Evolutionary conservation across 2,329 filamentous ascomycete species (phyloP), one percentile per base, ranked within the genome.

Genomic region (Chrysosporium queenslandicum): DNA sequence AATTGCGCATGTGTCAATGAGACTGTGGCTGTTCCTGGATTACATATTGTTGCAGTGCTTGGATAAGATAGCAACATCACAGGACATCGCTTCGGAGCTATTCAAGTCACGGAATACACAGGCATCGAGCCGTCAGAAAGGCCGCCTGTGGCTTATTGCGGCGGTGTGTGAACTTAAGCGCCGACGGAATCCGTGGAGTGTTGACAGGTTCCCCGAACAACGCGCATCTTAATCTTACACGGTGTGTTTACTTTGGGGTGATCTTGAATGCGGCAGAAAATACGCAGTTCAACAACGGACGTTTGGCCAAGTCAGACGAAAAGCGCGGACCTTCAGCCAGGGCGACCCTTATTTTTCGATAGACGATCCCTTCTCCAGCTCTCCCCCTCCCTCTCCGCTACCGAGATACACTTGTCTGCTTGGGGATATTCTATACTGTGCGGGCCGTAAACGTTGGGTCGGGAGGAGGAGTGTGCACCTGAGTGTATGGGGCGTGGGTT

Each of bases 401-500:
- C 8, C 25, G 25, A 2, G n/a, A 27, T 21, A 40, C 14, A 9
- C n/a, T n/a, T n/a, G n/a, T n/a, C n/a, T n/a, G n/a, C n/a, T n/a
- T n/a, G n/a, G n/a, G n/a, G n/a, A n/a, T n/a, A n/a, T n/a, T n/a
- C n/a, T 14, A 27, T 1, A 16, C 14, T 40, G 34, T 16, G 16
- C 9, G 8, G 27, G 21, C 21, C 14, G 46, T n/a, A 49, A 34
- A 20, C 14, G 3, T 42, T 21, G 14, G 25, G 25, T 37, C 49
- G 46, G 43, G 53, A 40, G 50, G 53, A 36, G 39, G 47, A 42
- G 20, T 40, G 49, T 41, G 45, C 48, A 53, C 34, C 27, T 53
- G 55, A 57, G 65, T 69, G 60, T 58, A 70, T 70, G 68, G 67
- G 64, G 63, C 52, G 65, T 34, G 29, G 25, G 61, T 59, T 56